phyloP scores from a whole-genome alignment of 305 asterid species.

The Fraxinus dipetala region DNA sequence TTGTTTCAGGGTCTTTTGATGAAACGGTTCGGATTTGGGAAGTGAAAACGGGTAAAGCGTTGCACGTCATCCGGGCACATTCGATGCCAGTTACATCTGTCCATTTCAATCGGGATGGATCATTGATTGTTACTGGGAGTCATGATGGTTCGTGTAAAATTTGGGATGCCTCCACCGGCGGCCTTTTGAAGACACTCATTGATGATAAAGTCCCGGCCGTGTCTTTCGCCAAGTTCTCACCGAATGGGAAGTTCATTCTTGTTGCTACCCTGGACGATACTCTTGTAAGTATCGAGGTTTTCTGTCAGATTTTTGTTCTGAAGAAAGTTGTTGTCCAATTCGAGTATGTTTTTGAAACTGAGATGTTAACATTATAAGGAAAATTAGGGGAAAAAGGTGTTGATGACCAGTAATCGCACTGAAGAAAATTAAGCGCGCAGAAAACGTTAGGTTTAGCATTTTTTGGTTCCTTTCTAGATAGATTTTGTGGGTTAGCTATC shows the following conservation, averaged over 20 bases:
- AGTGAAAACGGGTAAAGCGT: constrained; percentile 63
- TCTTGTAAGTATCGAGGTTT: constrained; percentile 52
- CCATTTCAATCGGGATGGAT: constrained; percentile 70
- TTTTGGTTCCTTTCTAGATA: not conserved
- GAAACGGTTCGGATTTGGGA: constrained; percentile 88
- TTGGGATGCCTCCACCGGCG: constrained; percentile 68
- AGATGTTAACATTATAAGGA: not conserved
- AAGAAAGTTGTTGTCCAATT: not conserved
- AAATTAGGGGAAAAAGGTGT: not conserved
- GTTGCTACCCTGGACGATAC: constrained; percentile 75
- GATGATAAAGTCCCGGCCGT: constrained; percentile 69
- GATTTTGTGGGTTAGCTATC: not conserved
- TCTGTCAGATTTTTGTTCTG: not conserved
- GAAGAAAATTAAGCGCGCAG: not conserved
- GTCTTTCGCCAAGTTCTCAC: constrained; percentile 81
- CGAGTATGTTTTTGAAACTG: not conserved
- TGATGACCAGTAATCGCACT: not conserved
- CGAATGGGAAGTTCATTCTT: constrained; percentile 83
- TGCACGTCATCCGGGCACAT: constrained; percentile 65
- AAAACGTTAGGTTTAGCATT: not conserved
- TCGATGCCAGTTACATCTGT: constrained; percentile 78
- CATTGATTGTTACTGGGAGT: constrained; percentile 75
- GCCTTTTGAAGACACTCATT: constrained; percentile 57
- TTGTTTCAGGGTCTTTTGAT: constrained; percentile 85
- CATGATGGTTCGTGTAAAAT: constrained; percentile 88